Percentiles rank a stretch among this genome's conserved stretches.
phyloP scores from a whole-genome alignment of 768 basidiomycete genomes.

The Serendipita sp. region DNA sequence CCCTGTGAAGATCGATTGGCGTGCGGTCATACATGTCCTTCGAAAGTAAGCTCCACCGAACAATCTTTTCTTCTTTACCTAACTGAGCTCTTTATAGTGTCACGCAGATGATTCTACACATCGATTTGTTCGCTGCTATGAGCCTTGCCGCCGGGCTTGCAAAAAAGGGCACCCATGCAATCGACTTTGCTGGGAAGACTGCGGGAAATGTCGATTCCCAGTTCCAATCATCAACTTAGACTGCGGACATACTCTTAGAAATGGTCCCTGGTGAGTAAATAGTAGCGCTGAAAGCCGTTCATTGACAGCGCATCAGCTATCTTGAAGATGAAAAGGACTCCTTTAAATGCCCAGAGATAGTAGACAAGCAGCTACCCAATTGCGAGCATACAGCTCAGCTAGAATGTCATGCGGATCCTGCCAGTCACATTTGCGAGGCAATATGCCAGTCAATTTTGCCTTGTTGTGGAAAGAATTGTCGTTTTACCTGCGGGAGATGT shows the following conservation, averaged over 20 bases:
- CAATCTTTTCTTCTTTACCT: neutral
- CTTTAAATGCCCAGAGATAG: slow-evolving; percentile 27
- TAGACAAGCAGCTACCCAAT: slow-evolving; percentile 28
- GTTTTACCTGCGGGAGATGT: slow-evolving; percentile 33
- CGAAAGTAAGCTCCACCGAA: slow-evolving; percentile 25
- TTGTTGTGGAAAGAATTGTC: slow-evolving; percentile 41
- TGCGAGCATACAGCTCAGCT: slow-evolving; percentile 41
- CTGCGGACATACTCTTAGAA: slow-evolving; percentile 35
- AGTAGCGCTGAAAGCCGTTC: neutral
- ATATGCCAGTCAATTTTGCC: slow-evolving; percentile 30
- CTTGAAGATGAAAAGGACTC: slow-evolving; percentile 28
- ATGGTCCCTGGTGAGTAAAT: slow-evolving; percentile 34
- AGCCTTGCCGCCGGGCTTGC: slow-evolving; percentile 38
- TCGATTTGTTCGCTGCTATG: slow-evolving; percentile 28
- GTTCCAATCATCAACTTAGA: slow-evolving; percentile 33
- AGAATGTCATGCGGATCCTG: slow-evolving; percentile 32
- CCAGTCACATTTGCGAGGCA: slow-evolving; percentile 23
- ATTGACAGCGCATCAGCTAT: slow-evolving; percentile 23
- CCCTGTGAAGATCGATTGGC: slow-evolving; percentile 36
- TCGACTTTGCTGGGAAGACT: slow-evolving; percentile 33
- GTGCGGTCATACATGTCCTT: slow-evolving; percentile 53
- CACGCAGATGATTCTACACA: slow-evolving; percentile 47
- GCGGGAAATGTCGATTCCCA: slow-evolving; percentile 37
- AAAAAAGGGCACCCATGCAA: slow-evolving; percentile 41
- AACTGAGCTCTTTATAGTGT: slow-evolving; percentile 25